A percentile compares a stretch with the other conserved stretches of the same genome.
Conservation (phyloP, 176 grass and related monocot genomes). For the Lolium multiflorum region DNA sequence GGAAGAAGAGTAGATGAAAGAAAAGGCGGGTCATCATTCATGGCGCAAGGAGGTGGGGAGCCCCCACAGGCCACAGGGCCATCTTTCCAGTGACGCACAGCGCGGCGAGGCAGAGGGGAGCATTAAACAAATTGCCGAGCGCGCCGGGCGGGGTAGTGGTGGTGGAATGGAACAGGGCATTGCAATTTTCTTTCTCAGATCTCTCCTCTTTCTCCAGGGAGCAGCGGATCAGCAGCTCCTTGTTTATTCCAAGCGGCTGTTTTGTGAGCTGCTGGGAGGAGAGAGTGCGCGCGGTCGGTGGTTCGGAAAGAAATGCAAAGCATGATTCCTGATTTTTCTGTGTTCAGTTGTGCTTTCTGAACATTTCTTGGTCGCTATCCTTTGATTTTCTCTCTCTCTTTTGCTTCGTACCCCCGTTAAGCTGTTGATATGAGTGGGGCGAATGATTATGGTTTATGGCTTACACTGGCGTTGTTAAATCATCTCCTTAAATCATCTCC, state of each 20-base stretch:
- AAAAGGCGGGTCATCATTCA: slow-evolving; percentile 44
- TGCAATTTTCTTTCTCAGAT: background rate
- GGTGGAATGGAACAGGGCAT: slow-evolving; percentile 16
- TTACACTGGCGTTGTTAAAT: slow-evolving; percentile 22
- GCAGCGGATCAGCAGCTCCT: background rate
- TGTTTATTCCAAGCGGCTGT: background rate
- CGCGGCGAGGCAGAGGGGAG: slow-evolving; percentile 16
- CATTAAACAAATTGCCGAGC: slow-evolving; percentile 46
- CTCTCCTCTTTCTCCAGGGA: background rate
- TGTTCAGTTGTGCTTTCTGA: background rate
- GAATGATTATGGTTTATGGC: slow-evolving; percentile 35
- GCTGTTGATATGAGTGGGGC: background rate
- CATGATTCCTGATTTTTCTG: background rate
- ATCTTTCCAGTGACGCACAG: slow-evolving; percentile 64
- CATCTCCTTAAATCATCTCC: too few relatives aligned
- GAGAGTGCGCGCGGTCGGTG: background rate
- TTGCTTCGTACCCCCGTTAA: background rate
- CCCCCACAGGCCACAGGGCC: slow-evolving; percentile 47
- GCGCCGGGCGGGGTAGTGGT: slow-evolving; percentile 33
- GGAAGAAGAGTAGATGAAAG: slow-evolving; percentile 9
- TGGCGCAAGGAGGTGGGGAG: slow-evolving; percentile 29
- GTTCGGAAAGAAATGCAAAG: background rate
- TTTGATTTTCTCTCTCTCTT: background rate
- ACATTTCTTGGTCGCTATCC: background rate
- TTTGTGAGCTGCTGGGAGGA: background rate